These are phyloP conservation scores for Hyphodiscus sp. DNA, from an alignment of 2,329 filamentous ascomycete species.

Conservation along the genomic window DNA sequence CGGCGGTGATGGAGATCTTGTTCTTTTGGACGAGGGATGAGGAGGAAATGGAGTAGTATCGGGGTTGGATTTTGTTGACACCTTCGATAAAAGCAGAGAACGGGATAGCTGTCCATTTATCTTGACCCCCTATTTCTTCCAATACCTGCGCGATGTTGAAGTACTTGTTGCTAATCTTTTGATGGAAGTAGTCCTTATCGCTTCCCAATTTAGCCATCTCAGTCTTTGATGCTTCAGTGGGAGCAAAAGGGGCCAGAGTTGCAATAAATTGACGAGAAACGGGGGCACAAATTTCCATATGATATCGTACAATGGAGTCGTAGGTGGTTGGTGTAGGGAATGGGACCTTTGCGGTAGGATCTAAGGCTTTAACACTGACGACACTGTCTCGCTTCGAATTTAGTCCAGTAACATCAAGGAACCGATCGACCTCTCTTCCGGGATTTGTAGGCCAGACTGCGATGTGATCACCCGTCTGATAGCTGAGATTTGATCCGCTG, in stretches of 20 bases:
- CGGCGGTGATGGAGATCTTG: constrained; percentile 90
- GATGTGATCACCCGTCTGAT: constrained; percentile 96
- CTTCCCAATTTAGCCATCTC: constrained; percentile 84
- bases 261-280: constrained; percentile 94
- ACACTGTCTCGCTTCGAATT: constrained; percentile 72
- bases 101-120: constrained; percentile 77
- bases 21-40: constrained; percentile 91
- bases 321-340: constrained; percentile 97
- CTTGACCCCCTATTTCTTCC: constrained; percentile 61
- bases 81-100: constrained; percentile 95
- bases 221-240: constrained; percentile 74
- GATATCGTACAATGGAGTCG: constrained; percentile 87
- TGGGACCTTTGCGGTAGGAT: constrained; percentile 93
- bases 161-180: constrained; percentile 72
- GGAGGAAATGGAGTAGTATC: constrained; percentile 99
- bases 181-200: constrained; percentile 93
- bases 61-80: constrained; percentile 88
- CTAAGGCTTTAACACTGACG: constrained; percentile 82
- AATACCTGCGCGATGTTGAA: constrained; percentile 88
- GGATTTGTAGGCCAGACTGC: constrained; percentile 96
- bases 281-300: constrained; percentile 92
- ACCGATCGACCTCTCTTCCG: constrained; percentile 84
- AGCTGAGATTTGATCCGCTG: constrained; percentile 79
- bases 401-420: constrained; percentile 74
- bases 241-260: constrained; percentile 81